A percentile compares a stretch with the other conserved stretches of the same genome.
Evolutionary conservation across 495 filamentous ascomycete species (phyloP).

Genomic region (Daldinia concentrica): DNA sequence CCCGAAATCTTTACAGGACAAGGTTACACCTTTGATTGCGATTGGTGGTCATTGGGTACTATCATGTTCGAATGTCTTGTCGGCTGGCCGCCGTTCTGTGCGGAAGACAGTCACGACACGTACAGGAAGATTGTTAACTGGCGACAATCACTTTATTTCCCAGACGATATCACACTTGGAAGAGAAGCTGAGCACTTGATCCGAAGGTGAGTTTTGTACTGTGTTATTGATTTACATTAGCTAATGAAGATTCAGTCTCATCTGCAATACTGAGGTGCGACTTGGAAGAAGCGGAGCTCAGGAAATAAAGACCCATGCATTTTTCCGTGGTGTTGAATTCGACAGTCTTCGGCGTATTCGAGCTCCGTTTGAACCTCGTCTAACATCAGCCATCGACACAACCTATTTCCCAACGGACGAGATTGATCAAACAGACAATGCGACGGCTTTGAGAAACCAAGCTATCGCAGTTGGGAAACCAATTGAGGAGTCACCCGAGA

Average conservation of each 20-base stretch:
- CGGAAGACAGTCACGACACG: slow-evolving; percentile 95
- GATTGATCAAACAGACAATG: slow-evolving; percentile 91
- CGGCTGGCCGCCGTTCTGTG: slow-evolving; percentile 99
- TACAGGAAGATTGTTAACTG: slow-evolving; percentile 99
- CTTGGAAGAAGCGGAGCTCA: slow-evolving; percentile 83
- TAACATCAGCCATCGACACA: slow-evolving; percentile 93
- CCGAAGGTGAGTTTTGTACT: slow-evolving; percentile 66
- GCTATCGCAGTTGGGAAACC: slow-evolving; percentile 47
- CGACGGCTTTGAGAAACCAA: slow-evolving; percentile 71
- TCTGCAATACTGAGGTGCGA: slow-evolving; percentile 90
- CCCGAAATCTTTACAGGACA: slow-evolving; percentile 97
- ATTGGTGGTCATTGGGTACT: slow-evolving; percentile 98
- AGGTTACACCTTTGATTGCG: slow-evolving; percentile 94
- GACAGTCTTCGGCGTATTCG: slow-evolving; percentile 89
- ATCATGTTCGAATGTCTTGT: slow-evolving; percentile 99
- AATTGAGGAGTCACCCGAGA: slow-evolving; percentile 70
- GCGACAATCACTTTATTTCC: slow-evolving; percentile 94
- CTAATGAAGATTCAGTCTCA: slow-evolving; percentile 70
- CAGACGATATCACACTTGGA: slow-evolving; percentile 89
- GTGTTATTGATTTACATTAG: background rate
- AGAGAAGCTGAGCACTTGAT: slow-evolving; percentile 88
- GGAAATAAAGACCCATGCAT: slow-evolving; percentile 91
- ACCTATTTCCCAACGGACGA: slow-evolving; percentile 99
- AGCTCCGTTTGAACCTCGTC: slow-evolving; percentile 92
- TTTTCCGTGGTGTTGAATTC: slow-evolving; percentile 96